A percentile compares a stretch with the other conserved stretches of the same genome.
Evolutionary conservation across 345 rosid species (phyloP).

Genomic region (Murraya koenigii): DNA sequence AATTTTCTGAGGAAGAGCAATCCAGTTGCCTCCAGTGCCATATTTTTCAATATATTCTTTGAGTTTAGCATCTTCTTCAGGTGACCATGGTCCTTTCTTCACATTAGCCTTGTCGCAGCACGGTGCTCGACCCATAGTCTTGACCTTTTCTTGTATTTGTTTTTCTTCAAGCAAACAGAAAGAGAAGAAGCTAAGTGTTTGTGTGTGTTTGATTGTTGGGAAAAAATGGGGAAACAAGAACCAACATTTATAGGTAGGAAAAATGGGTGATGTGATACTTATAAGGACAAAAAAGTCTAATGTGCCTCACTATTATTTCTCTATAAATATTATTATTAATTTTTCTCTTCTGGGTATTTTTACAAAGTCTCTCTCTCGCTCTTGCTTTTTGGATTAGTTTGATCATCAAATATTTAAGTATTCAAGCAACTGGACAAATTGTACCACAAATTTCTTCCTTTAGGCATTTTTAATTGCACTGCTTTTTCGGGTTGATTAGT

Average conservation of each 20-base stretch:
- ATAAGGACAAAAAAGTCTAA: constrained; percentile 39
- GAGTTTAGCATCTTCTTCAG: constrained; percentile 93
- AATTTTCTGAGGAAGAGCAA: constrained; percentile 94
- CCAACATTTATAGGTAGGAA: constrained; percentile 45
- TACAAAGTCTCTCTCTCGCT: constrained; percentile 29
- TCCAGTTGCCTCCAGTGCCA: constrained; percentile 98
- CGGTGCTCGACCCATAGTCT: constrained; percentile 90
- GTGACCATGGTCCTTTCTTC: constrained; percentile 97
- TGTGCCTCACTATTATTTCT: constrained; percentile 25
- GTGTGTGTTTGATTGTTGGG: constrained; percentile 19
- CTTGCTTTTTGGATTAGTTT: constrained; percentile 76
- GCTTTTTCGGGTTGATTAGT: constrained; percentile 32
- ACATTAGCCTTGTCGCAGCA: constrained; percentile 95
- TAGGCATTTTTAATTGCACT: constrained; percentile 26
- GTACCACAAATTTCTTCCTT: constrained; percentile 31
- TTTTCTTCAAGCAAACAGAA: constrained; percentile 5
- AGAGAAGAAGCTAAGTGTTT: neutral
- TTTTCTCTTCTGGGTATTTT: constrained; percentile 50
- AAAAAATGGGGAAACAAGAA: constrained; percentile 23
- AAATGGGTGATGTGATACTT: constrained; percentile 31
- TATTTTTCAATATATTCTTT: constrained; percentile 74
- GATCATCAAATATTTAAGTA: constrained; percentile 26
- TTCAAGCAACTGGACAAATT: constrained; percentile 31
- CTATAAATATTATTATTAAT: constrained; percentile 27
- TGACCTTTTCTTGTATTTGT: constrained; percentile 9